phyloP scores from a whole-genome alignment of 2,329 filamentous ascomycete species.

The Beauveria sp. region DNA sequence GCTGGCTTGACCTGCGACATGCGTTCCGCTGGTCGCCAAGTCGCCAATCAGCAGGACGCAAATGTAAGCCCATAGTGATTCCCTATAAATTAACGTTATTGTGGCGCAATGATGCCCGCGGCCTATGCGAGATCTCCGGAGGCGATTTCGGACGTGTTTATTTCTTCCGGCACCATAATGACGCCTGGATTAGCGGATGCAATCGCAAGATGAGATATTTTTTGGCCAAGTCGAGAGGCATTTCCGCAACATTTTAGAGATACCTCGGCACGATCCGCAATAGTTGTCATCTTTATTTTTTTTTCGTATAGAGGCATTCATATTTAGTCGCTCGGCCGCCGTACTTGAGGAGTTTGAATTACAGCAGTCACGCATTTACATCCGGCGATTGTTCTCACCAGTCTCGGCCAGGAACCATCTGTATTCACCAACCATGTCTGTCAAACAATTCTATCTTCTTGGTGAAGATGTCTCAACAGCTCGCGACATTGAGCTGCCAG shows the following conservation, averaged over 20 bases:
- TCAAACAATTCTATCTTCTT: constrained; percentile 33
- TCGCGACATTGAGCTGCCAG: constrained; percentile 30
- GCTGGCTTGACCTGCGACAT: neutral
- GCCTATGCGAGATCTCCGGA: neutral
- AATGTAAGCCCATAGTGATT: neutral
- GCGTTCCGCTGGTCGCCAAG: no score
- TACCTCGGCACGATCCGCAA: neutral
- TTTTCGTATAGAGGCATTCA: neutral
- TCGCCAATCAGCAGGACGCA: neutral
- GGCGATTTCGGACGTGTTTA: neutral
- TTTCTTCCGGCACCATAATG: neutral
- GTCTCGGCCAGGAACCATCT: neutral
- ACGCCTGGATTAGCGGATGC: neutral
- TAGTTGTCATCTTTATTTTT: neutral
- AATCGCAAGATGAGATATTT: neutral
- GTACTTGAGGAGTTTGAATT: neutral
- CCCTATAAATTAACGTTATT: neutral
- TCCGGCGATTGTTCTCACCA: neutral
- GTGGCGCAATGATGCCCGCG: neutral
- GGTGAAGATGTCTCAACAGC: constrained; percentile 31
- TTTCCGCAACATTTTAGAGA: neutral
- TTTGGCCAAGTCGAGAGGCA: neutral
- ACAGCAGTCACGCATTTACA: neutral
- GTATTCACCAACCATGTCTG: constrained; percentile 22
- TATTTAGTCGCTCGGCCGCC: neutral